These are phyloP conservation scores for Gossypium davidsonii DNA, from an alignment of 441 rosid genomes.

Conservation along the genomic window DNA sequence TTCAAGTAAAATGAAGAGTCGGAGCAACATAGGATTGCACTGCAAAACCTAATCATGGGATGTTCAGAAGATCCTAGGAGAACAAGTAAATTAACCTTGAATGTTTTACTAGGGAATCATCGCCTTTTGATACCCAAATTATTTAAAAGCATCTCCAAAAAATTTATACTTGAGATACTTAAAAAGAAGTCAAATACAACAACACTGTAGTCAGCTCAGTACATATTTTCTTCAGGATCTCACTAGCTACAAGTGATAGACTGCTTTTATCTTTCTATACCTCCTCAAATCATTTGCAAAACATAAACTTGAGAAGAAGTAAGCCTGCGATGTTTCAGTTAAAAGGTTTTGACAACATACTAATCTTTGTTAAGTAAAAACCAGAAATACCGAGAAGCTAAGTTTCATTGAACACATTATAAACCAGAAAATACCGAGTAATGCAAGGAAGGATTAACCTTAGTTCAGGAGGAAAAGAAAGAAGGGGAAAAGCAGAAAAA, in stretches of 20 bases:
- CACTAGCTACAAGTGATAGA: not conserved
- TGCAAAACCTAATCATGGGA: not conserved
- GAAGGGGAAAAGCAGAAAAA: not conserved
- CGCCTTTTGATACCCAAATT: not conserved
- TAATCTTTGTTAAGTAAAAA: not conserved
- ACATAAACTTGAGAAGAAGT: not conserved
- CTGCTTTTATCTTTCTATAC: not conserved
- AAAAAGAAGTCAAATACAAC: not conserved
- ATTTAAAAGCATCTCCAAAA: not conserved
- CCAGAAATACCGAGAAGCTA: not conserved
- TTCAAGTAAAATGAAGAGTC: not conserved
- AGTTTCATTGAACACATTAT: not conserved
- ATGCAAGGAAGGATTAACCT: not conserved
- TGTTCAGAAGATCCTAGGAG: not conserved
- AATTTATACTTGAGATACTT: not conserved
- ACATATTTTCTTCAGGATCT: not conserved
- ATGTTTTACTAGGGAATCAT: not conserved
- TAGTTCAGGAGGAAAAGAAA: not conserved
- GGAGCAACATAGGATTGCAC: not conserved
- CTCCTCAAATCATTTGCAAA: not conserved
- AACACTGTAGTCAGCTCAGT: not conserved
- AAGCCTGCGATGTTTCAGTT: not conserved
- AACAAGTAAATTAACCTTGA: slow-evolving; percentile 7
- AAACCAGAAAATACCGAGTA: not conserved
- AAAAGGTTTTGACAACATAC: not conserved